Evolutionary conservation across 495 filamentous ascomycete genomes (phyloP).

Genomic region (Trichoderma asperelloides): DNA sequence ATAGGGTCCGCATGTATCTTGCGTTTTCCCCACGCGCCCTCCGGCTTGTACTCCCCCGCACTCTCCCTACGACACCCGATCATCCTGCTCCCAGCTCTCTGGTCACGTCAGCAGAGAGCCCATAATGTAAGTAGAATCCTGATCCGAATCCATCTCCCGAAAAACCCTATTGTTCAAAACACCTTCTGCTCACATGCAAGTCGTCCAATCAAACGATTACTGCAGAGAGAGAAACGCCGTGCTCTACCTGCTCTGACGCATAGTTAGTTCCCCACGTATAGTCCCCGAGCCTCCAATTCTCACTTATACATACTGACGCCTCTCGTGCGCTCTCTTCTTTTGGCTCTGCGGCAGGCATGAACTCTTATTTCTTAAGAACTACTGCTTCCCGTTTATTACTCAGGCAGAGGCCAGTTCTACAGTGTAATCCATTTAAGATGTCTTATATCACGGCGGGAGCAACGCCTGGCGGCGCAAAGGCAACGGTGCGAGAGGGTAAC

Average conservation of each 20-base stretch:
- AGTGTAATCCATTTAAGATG: neutral
- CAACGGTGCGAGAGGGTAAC: slow-evolving; percentile 54
- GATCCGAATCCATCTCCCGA: neutral
- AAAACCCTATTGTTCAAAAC: neutral
- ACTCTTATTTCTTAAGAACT: neutral
- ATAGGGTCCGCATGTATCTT: no score
- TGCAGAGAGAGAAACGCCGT: neutral
- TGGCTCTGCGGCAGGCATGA: neutral
- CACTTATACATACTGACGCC: neutral
- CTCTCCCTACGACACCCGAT: no score
- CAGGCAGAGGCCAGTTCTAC: neutral
- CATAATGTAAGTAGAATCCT: neutral
- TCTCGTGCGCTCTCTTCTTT: neutral
- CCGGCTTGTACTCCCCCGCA: no score
- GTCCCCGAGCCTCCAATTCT: neutral
- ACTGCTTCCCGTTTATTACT: neutral
- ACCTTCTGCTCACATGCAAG: neutral
- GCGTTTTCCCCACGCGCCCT: no score
- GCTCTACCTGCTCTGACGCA: neutral
- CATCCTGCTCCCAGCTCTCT: no score
- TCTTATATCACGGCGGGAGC: neutral
- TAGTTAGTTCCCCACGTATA: neutral
- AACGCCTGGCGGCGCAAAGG: neutral
- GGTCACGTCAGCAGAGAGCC: neutral
- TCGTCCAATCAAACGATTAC: neutral